phyloP scores from a whole-genome alignment of 2,329 filamentous ascomycete species.

The Pseudocercospora fijiensis region DNA sequence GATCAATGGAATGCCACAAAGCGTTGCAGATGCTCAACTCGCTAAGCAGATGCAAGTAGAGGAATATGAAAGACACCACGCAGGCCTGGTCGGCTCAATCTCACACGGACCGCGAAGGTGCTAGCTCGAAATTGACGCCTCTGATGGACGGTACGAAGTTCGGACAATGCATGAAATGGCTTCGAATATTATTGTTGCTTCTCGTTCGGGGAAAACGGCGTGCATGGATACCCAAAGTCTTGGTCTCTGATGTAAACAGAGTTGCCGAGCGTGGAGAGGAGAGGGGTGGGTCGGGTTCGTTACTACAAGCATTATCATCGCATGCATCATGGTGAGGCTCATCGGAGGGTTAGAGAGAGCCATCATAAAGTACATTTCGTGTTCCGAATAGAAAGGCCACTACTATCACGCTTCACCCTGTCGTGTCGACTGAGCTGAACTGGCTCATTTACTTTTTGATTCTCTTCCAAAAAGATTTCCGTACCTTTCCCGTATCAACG shows the following conservation, averaged over 20 bases:
- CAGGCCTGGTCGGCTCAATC: not conserved
- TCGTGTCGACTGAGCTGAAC: not conserved
- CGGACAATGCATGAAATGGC: not conserved
- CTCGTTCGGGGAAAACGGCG: not conserved
- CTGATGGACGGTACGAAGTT: not conserved
- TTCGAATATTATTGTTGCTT: not conserved
- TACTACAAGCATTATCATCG: not conserved
- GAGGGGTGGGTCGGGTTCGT: not conserved
- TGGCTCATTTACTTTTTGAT: not conserved
- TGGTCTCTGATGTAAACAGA: too few relatives aligned
- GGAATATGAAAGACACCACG: not conserved
- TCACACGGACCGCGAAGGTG: not conserved
- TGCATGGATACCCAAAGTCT: not conserved
- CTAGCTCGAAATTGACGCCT: not conserved
- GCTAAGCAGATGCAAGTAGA: not conserved
- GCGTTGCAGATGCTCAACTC: not conserved
- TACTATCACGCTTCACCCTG: not conserved
- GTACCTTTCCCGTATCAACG: not conserved
- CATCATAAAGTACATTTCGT: not conserved
- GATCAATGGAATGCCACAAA: not conserved
- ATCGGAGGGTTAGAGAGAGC: too few relatives aligned
- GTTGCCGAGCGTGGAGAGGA: not conserved
- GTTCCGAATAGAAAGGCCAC: not conserved
- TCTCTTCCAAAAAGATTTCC: not conserved
- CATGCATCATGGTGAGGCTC: not conserved